These are phyloP conservation scores for Galeopsis tetrahit DNA, from an alignment of 257 asterid genomes.

Conservation along the genomic window DNA sequence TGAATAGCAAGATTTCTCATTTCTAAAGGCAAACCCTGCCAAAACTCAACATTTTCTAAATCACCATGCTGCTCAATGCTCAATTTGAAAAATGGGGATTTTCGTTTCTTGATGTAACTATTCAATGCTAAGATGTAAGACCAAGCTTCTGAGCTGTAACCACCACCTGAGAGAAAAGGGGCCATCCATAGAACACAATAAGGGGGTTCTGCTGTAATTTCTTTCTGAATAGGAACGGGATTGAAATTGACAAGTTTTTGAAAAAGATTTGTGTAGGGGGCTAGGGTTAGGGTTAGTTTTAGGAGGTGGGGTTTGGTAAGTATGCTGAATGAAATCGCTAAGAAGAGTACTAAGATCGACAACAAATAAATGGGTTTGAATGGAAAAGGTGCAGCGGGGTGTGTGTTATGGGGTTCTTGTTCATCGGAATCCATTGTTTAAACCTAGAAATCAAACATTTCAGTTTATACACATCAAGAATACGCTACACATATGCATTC, in stretches of 20 bases:
- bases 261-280: constrained; percentile 29
- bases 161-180: constrained; percentile 93
- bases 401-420: constrained; percentile 43
- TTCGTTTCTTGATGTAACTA: constrained; percentile 40
- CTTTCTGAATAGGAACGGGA: constrained; percentile 11
- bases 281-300: constrained; percentile 41
- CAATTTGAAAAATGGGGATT: constrained; percentile 53
- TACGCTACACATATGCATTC: neutral
- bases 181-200: constrained; percentile 93
- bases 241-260: constrained; percentile 29
- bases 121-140: constrained; percentile 74
- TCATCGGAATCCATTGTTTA: constrained; percentile 44
- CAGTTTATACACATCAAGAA: neutral
- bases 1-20: constrained; percentile 60
- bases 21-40: constrained; percentile 79
- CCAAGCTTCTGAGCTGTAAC: constrained; percentile 97
- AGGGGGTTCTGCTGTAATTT: constrained; percentile 39
- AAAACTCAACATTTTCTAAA: constrained; percentile 59
- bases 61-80: constrained; percentile 81
- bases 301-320: constrained; percentile 31
- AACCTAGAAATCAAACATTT: neutral
- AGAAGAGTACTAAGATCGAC: constrained; percentile 48
- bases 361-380: constrained; percentile 47
- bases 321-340: constrained; percentile 52
- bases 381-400: constrained; percentile 15